Percentiles rank a stretch among this genome's conserved stretches.
Evolutionary conservation across 1,139 yeast genomes (phyloP).

Genomic region (Suhomyces taliae): DNA sequence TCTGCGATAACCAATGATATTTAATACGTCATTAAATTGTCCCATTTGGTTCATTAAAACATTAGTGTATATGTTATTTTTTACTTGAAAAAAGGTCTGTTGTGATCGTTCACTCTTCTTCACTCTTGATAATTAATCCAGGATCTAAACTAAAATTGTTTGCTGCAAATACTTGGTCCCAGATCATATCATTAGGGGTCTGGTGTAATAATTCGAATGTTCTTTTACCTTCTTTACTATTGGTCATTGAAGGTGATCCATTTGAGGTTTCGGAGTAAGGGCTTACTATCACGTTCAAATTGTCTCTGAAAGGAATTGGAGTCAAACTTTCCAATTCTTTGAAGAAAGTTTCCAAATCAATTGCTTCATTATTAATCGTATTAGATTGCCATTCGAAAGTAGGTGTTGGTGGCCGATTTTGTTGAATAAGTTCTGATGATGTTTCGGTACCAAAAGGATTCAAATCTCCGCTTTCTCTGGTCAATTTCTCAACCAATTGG

Average conservation of each 20-base stretch:
- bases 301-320: not conserved
- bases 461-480: constrained; percentile 1
- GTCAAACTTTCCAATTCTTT: constrained; percentile 35
- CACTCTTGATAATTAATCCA: constrained; percentile 2
- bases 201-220: constrained; percentile 64
- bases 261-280: constrained; percentile 5
- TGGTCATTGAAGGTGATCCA: constrained; percentile 7
- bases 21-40: too few species aligned
- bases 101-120: not conserved
- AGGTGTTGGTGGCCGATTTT: constrained; percentile 11
- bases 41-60: too few species aligned
- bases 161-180: constrained; percentile 71
- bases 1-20: too few species aligned
- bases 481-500: constrained; percentile 32
- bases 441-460: constrained; percentile 1
- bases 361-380: constrained; percentile 7
- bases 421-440: not conserved
- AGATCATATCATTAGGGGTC: constrained; percentile 67
- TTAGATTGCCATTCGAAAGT: constrained; percentile 33
- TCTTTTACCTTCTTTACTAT: constrained; percentile 47
- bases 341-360: constrained; percentile 46
- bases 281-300: not conserved
- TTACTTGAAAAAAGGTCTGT: too few species aligned
- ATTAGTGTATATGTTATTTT: too few species aligned
- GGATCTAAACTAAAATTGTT: constrained; percentile 1